Conservation (phyloP, 2,329 filamentous ascomycete species). For the Ophiostoma tasmaniense region DNA sequence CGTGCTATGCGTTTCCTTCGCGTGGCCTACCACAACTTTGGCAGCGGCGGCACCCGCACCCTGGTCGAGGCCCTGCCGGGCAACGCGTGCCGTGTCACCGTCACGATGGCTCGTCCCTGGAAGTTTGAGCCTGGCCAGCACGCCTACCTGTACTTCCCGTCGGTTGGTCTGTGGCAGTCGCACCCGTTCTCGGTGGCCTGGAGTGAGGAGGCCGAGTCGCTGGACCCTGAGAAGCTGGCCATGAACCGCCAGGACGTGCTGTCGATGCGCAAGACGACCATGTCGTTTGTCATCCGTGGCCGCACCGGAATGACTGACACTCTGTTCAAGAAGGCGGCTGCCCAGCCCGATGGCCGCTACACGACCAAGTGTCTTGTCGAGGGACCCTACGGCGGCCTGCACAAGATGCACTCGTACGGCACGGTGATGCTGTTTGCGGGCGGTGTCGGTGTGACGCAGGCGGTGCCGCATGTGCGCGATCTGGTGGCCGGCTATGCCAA, state of each 20-base stretch:
- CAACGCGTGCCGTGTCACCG: slow-evolving; percentile 64
- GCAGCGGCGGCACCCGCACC: slow-evolving; percentile 56
- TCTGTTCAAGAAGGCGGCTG: slow-evolving; percentile 59
- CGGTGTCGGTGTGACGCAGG: slow-evolving; percentile 73
- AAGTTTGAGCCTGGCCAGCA: slow-evolving; percentile 67
- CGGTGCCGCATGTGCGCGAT: slow-evolving; percentile 65
- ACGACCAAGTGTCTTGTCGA: slow-evolving; percentile 60
- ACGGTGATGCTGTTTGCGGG: slow-evolving; percentile 72
- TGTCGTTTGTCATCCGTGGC: slow-evolving; percentile 65
- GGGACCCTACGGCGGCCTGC: slow-evolving; percentile 67
- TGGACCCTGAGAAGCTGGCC: slow-evolving; percentile 46
- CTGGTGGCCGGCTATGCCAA: slow-evolving; percentile 60
- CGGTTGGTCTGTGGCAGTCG: slow-evolving; percentile 62
- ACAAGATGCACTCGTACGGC: slow-evolving; percentile 65
- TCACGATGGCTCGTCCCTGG: slow-evolving; percentile 70
- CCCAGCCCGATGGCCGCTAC: slow-evolving; percentile 52
- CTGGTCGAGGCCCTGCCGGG: slow-evolving; percentile 68
- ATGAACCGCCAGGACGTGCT: slow-evolving; percentile 51
- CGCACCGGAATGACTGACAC: slow-evolving; percentile 65
- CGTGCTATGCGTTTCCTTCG: slow-evolving; percentile 51
- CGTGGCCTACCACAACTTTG: slow-evolving; percentile 58
- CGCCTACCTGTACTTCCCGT: slow-evolving; percentile 70
- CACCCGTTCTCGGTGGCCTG: slow-evolving; percentile 75
- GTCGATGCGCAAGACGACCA: slow-evolving; percentile 51
- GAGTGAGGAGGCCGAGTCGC: slow-evolving; percentile 56